Conservation (phyloP, 2,329 filamentous ascomycete genomes). For the Dactylellina leptospora region DNA sequence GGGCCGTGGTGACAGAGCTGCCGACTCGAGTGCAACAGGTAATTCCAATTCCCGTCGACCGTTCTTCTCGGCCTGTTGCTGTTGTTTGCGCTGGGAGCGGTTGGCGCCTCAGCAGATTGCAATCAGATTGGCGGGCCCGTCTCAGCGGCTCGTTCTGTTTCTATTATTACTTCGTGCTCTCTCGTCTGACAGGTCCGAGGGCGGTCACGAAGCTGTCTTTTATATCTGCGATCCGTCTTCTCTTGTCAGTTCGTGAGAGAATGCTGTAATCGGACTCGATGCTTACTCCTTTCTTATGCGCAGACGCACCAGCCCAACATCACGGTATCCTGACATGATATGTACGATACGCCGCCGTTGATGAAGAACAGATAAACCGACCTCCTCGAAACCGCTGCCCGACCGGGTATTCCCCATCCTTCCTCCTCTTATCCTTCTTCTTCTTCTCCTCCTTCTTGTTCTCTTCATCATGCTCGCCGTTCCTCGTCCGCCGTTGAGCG, state of each 20-base stretch:
- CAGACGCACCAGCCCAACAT: too few relatives aligned
- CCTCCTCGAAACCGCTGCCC: background rate
- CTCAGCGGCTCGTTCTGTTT: constrained; percentile 11
- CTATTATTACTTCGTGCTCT: constrained; percentile 3
- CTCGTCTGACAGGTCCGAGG: too few relatives aligned
- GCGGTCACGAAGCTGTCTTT: background rate
- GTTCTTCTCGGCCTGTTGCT: background rate
- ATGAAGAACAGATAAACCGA: constrained; percentile 1
- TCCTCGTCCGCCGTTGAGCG: constrained; percentile 1
- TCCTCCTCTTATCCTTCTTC: background rate
- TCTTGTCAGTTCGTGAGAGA: background rate
- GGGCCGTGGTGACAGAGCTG: background rate
- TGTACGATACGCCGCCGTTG: too few relatives aligned
- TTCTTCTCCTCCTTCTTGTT: background rate
- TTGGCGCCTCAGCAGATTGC: too few relatives aligned
- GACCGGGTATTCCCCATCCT: background rate
- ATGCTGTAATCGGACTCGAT: too few relatives aligned
- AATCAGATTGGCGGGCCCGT: background rate
- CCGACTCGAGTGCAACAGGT: background rate
- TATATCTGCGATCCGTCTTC: background rate
- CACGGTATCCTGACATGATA: background rate
- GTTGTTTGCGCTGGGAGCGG: background rate
- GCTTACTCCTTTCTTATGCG: too few relatives aligned
- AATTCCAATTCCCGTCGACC: background rate
- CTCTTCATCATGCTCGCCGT: constrained; percentile 23